Percentiles rank a stretch among this genome's conserved stretches.
phyloP scores from a whole-genome alignment of 1,284 basidiomycete species.

The Amylostereum areolatum region DNA sequence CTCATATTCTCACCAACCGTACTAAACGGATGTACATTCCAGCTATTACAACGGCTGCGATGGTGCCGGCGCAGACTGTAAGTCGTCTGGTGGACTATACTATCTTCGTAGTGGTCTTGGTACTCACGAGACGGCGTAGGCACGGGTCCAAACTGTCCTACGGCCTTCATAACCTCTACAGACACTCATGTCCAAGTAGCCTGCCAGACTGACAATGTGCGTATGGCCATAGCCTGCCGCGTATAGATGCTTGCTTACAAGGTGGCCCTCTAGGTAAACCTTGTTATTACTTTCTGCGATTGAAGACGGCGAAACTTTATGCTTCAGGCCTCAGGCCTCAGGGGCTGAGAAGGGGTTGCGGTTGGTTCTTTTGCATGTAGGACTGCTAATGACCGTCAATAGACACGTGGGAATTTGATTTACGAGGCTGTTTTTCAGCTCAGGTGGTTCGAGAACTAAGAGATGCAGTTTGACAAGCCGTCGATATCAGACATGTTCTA shows the following conservation, averaged over 20 bases:
- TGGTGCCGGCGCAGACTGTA: constrained; percentile 6
- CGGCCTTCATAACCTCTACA: constrained; percentile 12
- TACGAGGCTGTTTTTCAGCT: no score
- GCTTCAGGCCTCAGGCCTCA: no score
- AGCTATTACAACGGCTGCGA: constrained; percentile 9
- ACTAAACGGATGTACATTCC: background rate
- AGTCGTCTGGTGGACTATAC: background rate
- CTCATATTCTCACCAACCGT: no score
- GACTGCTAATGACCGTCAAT: no score
- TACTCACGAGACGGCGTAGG: no score
- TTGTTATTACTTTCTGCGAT: constrained; percentile 19
- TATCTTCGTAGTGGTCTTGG: no score
- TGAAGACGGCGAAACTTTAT: background rate
- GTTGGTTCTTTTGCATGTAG: no score
- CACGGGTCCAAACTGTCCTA: constrained; percentile 1
- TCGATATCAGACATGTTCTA: no score
- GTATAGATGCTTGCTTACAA: background rate
- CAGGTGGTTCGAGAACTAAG: no score
- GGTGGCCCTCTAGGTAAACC: constrained; percentile 11
- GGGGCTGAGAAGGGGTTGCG: no score
- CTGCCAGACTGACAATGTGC: constrained; percentile 19
- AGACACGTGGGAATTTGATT: no score
- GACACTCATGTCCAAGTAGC: constrained; percentile 19
- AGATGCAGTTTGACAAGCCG: no score
- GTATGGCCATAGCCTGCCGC: background rate